Evolutionary conservation across 2,329 filamentous ascomycete species (phyloP).

Genomic region (Reticulascus tulasneorum): DNA sequence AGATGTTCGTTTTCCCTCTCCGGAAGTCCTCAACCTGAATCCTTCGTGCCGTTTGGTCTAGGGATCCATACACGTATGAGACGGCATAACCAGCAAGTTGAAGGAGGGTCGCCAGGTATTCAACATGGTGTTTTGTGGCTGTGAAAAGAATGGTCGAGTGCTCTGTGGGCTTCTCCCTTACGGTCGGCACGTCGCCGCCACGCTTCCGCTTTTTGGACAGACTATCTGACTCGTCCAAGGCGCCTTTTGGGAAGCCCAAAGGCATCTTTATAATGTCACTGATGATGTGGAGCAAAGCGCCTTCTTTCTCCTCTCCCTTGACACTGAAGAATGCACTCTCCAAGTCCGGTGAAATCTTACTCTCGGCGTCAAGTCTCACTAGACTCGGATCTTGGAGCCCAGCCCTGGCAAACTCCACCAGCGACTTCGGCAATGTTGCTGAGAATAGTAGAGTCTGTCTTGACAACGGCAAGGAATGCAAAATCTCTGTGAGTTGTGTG

Average conservation of each 20-base stretch:
- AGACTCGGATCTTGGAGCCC: conserved; percentile 89
- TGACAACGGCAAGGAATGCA: conserved; percentile 77
- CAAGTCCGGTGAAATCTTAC: conserved; percentile 93
- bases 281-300: conserved; percentile 80
- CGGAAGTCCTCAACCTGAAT: conserved; percentile 91
- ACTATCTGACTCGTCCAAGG: conserved; percentile 40
- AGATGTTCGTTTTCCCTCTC: conserved; percentile 75
- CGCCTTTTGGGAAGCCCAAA: conserved; percentile 53
- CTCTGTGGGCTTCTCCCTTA: conserved; percentile 70
- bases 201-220: conserved; percentile 71
- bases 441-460: conserved; percentile 94
- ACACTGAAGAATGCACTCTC: conserved; percentile 92
- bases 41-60: conserved; percentile 90
- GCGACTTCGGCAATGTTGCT: conserved; percentile 85
- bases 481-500: conserved; percentile 85
- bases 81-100: conserved; percentile 77
- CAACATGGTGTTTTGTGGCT: conserved; percentile 95
- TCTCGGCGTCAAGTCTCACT: conserved; percentile 87
- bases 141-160: conserved; percentile 95
- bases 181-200: conserved; percentile 43
- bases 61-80: conserved; percentile 89
- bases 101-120: conserved; percentile 84
- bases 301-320: conserved; percentile 92
- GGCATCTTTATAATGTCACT: conserved; percentile 93
- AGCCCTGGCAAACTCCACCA: conserved; percentile 93